A percentile compares a stretch with the other conserved stretches of the same genome.
Conservation (phyloP, 2,329 filamentous ascomycete species). For the Juglanconis sp. region DNA sequence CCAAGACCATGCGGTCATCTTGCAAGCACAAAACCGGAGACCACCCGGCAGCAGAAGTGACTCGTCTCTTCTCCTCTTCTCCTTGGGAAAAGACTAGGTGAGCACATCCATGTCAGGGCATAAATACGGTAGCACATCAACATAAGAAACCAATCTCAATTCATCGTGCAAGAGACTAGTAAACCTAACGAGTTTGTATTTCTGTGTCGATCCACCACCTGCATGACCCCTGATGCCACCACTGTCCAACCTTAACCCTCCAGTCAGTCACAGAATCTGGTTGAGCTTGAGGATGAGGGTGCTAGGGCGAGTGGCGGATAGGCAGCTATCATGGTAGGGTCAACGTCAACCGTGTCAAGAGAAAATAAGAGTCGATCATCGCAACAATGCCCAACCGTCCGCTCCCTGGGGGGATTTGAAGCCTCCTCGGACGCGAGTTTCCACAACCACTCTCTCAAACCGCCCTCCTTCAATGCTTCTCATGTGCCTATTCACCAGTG, state of each 20-base stretch:
- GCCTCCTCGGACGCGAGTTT: no score
- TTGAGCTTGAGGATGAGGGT: neutral
- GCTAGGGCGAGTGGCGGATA: neutral
- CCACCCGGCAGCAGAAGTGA: neutral
- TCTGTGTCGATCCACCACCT: neutral
- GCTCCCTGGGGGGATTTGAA: neutral
- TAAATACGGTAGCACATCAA: neutral
- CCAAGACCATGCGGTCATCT: no score
- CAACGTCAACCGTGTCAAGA: neutral
- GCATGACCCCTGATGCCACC: neutral
- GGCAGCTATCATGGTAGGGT: neutral
- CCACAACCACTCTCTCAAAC: no score
- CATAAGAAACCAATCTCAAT: neutral
- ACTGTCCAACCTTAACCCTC: neutral
- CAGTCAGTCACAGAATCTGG: neutral
- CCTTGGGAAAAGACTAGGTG: neutral
- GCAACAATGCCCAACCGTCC: neutral
- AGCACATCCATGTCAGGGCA: neutral
- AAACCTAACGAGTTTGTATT: neutral
- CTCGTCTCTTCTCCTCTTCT: neutral
- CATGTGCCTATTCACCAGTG: no score
- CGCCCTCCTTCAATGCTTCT: no score
- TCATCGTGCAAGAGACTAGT: neutral
- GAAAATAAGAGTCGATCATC: neutral
- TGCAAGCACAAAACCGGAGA: no score